Base-by-base conservation (phyloP, 441 rosid species). In the Mallotus repandus region DNA sequence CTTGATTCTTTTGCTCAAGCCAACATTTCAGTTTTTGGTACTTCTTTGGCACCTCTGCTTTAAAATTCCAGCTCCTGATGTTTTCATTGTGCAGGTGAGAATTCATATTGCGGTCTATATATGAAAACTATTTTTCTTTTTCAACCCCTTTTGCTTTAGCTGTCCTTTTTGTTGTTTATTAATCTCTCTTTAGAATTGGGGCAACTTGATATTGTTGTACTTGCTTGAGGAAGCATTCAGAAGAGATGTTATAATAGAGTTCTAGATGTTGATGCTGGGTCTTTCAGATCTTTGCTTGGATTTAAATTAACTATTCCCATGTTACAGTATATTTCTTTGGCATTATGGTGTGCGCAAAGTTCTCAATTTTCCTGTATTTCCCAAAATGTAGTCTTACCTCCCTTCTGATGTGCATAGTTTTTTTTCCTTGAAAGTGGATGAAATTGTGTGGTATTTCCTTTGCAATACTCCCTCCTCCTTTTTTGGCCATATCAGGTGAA, bases 31-130 rank as follows among this genome's bases (percentile, higher is more conserved):
- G 87, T 88, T 96, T 79, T 59, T 88, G 35, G 79, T 80, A 80
- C 93, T 96, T 46, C 94, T 96, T 72, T 96, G 98, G 97, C 84
- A 85, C 81, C 89, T 96, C 76, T 90, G 93, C 35, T 32, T 96
- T 11, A 91, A 81, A 82, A 80, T 91, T 52, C 86, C 91, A 50
- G 71, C 90, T 25, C 97, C 99, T 66, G 97, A 96, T 82, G 79
- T 91, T 70, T 91, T 93, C 81, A 78, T 96, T 49, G 97, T 93
- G 81, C 97, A 93, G 97, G 99, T 95, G 71, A 78, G 41, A 38
- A 29, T 1, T 29, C 3, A 29, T 29, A n/a, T n/a, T n/a, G n/a
- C n/a, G n/a, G n/a, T n/a, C n/a, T n/a, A n/a, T n/a, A n/a, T n/a
- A n/a, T 38, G 41, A 4, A 38, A 4, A 38, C 41, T 38, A 38